phyloP scores from a whole-genome alignment of 371 early-diverging fungal species.

The Rhizopus delemar region DNA sequence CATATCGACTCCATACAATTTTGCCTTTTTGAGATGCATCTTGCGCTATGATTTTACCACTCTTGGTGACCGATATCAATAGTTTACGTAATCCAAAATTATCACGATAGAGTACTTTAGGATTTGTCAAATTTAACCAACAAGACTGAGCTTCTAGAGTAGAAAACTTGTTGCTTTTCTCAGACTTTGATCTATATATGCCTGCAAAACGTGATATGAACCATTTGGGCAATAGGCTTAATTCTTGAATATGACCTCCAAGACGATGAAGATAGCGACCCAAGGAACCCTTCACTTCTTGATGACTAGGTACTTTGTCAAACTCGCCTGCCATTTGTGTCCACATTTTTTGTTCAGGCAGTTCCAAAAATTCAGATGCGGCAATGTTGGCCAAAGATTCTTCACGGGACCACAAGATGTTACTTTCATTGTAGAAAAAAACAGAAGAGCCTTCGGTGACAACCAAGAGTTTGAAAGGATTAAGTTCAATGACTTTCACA shows the following conservation, averaged over 20 bases:
- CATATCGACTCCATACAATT: conserved; percentile 72
- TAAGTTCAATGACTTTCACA: conserved; percentile 19
- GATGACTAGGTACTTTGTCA: conserved; percentile 49
- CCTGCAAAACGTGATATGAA: conserved; percentile 26
- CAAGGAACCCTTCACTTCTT: conserved; percentile 43
- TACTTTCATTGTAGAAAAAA: conserved; percentile 50
- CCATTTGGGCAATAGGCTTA: conserved; percentile 42
- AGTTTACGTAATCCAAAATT: conserved; percentile 86
- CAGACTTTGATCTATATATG: conserved; percentile 18
- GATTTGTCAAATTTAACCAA: conserved; percentile 18
- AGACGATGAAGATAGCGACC: conserved; percentile 73
- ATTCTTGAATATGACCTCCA: conserved; percentile 50
- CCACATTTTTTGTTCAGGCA: conserved; percentile 75
- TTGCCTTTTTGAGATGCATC: conserved; percentile 74
- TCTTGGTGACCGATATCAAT: conserved; percentile 70
- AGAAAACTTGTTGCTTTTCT: conserved; percentile 15
- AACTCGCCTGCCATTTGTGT: conserved; percentile 78
- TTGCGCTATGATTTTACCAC: conserved; percentile 82
- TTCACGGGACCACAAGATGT: conserved; percentile 77
- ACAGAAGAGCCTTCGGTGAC: conserved; percentile 62
- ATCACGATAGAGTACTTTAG: conserved; percentile 62
- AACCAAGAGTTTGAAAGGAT: conserved; percentile 38
- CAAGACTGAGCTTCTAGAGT: conserved; percentile 35
- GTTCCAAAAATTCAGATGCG: conserved; percentile 75
- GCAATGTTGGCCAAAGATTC: conserved; percentile 76